Evolutionary conservation across 2,329 filamentous ascomycete genomes (phyloP), one percentile per base, ranked within the genome.

Genomic region (Cadophora luteo-olivacea): DNA sequence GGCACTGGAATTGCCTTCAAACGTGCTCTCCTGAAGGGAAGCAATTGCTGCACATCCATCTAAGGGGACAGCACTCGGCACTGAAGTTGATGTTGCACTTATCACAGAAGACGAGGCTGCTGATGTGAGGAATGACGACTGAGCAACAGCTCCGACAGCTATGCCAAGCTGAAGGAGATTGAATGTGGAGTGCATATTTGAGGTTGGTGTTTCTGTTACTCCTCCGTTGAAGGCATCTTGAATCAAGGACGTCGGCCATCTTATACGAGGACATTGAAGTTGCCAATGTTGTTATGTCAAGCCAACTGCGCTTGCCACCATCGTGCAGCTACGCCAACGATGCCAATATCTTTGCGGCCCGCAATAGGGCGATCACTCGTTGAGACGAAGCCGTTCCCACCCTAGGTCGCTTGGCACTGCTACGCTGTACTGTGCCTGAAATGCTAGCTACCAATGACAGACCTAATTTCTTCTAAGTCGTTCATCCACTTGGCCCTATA

Each of bases 241-340:
- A 33, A n/a, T 11, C n/a, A 16, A 55, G 29, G 52, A 55, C 25
- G 14, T 19, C 16, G 25, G 52, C 19, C 11, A 19, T 55, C n/a
- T 32, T 33, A 33, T 55, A 55, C 52, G 25, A 55, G 29, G 14
- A 19, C 25, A 55, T 19, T 14, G 25, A 55, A 32, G 25, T 19
- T 55, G 52, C 52, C 52, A 55, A 33, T 55, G 52, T 55, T 55
- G 25, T 55, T 55, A 33, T 55, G 52, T 55, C 52, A 55, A 55
- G 29, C 29, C 52, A 33, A 55, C 52, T 55, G 25, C 52, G 16
- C 52, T 19, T 55, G 52, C 52, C 25, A 33, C 52, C 25, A 55
- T 33, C 16, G 52, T 55, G 52, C 52, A 32, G 11, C 29, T 45
- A 4, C 33, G 52, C 52, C 16, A 33, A n/a, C 52, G 33, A 33